Base-by-base conservation (phyloP, 192 early-diverging fungal species). In the Podila minutissima region DNA sequence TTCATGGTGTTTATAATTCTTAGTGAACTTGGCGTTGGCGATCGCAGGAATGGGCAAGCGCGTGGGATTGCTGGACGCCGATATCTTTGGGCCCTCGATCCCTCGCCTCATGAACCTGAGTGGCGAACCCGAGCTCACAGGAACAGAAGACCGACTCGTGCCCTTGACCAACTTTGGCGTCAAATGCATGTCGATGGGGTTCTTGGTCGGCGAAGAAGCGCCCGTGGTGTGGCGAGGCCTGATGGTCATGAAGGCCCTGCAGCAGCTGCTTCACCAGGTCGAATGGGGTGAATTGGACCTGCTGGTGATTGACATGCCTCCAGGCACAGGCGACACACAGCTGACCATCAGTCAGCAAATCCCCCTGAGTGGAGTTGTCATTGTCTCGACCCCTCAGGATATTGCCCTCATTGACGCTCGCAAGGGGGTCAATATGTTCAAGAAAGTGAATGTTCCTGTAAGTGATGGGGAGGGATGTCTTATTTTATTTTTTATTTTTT, bases 201-300 rank as follows among this genome's bases (percentile, higher is more conserved):
- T 96, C 74, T 71, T 97, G 61, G 87, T 96, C 5, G 88, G 83
- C 11, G 85, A 93, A 72, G 90, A 92, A 17, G 88, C 86, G 1
- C 87, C 95, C 17, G 89, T 97, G 5, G 95, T 95, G 10, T 97
- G 96, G 96, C 85, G 96, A 58, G 96, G 96, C 9, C 82, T 97
- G 71, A 96, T 97, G 95, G 94, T 96, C 4, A 97, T 96, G 95
- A 97, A 97, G 75, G 94, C 94, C 0, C 71, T 97, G 37, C 91
- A 97, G 67, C 95, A 96, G 72, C 83, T 97, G 37, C 67, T 97
- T 64, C 89, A 93, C 72, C 90, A 96, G 74, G 94, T 95, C 37
- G 89, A 94, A 13, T 97, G 96, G 96, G 83, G 76, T 11, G 82
- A 84, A 3, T 58, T 94, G 29, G 96, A 97, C 75, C 71, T 94